Evolutionary conservation across 106 monocot species (phyloP), one percentile per base, ranked within the genome.

Genomic region (Phalaenopsis aphrodite): DNA sequence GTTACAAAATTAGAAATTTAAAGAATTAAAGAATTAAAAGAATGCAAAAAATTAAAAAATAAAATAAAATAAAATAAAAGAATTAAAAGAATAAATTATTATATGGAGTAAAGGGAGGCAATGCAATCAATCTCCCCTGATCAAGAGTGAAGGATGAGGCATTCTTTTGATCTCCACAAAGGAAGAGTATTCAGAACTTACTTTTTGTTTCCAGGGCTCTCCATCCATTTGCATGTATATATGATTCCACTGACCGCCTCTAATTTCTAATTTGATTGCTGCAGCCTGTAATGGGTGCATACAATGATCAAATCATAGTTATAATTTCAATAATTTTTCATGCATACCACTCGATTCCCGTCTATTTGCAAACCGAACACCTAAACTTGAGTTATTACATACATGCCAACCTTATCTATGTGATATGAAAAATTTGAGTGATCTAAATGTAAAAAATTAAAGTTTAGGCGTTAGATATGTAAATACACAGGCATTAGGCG

Each of bases 171-270:
- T 97, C 42, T 89, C 94, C 24, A 97, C 81, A 83, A 90, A 83
- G 8, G 97, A 94, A 37, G 92, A 92, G 67, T 82, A 83, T 0
- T 97, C 94, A 16, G 79, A 80, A 3, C 55, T 57, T 58, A 97
- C 82, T 39, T 85, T 86, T 55, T 97, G 97, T 77, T 88, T 94
- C 94, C 97, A 97, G 75, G 97, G 97, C 76, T 97, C 97, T 21
- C 97, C 97, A 83, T 97, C 97, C 83, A 91, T 97, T 80, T 97
- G 94, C 89, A 97, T 82, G 78, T 87, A 97, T 23, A 92, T 88
- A 19, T 85, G 75, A 81, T 89, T 92, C 90, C 92, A 92, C 47
- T 83, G 82, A 15, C 92, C 87, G 0, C 90, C 97, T 82, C 94
- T 86, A 10, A 97, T 80, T 81, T 97, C 97, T 55, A 97, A 75